Percentiles rank a stretch among this genome's conserved stretches.
These are phyloP conservation scores for Scytalidium sp. DNA, from an alignment of 2,329 filamentous ascomycete species.

Conservation along the genomic window DNA sequence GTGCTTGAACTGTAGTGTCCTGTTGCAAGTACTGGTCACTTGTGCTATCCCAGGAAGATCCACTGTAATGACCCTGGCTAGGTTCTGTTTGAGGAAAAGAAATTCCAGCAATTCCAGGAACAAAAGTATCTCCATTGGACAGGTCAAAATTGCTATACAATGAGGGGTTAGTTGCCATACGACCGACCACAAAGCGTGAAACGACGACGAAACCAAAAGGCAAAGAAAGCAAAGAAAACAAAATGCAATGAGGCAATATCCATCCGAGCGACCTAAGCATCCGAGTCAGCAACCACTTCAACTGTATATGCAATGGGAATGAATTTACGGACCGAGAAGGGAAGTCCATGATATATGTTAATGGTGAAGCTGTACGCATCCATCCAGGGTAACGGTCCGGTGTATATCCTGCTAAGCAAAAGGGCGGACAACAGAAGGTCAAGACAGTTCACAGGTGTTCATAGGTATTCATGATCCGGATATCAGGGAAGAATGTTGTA, in stretches of 20 bases:
- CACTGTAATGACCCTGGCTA: conserved; percentile 27
- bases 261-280: conserved; percentile 11
- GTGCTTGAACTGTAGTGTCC: conserved; percentile 19
- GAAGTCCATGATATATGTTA: conserved; percentile 2
- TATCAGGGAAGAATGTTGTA: neutral
- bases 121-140: conserved; percentile 18
- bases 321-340: conserved; percentile 11
- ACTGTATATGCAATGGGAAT: neutral
- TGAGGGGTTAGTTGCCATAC: conserved; percentile 29
- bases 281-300: conserved; percentile 14
- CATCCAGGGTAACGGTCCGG: neutral
- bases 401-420: conserved; percentile 7
- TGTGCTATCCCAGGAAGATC: conserved; percentile 23
- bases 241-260: conserved; percentile 14
- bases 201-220: conserved; percentile 9
- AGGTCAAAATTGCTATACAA: conserved; percentile 24
- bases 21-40: conserved; percentile 30
- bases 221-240: conserved; percentile 5
- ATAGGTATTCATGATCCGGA: neutral
- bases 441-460: neutral
- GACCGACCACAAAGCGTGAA: conserved; percentile 16
- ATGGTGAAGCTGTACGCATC: conserved; percentile 1
- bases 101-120: conserved; percentile 23
- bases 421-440: conserved; percentile 2
- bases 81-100: conserved; percentile 30